Percentiles rank a stretch among this genome's conserved stretches.
phyloP scores from a whole-genome alignment of 208 protist genomes.

The Kentomonas sorsogonicus region DNA sequence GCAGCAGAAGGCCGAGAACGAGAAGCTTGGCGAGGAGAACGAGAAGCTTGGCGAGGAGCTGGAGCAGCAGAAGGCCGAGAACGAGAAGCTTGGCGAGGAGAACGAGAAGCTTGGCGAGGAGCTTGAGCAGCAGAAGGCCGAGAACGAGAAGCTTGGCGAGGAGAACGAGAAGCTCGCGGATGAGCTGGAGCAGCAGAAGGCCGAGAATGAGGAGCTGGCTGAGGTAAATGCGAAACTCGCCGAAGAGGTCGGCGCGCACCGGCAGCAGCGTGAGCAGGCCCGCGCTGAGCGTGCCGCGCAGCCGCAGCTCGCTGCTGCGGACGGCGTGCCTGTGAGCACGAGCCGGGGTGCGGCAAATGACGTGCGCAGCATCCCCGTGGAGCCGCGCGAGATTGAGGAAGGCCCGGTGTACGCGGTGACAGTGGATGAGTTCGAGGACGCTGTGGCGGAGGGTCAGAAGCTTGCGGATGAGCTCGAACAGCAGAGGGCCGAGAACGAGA shows the following conservation, averaged over 20 bases:
- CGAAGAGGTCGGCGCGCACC: background rate
- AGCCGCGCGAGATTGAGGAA: background rate
- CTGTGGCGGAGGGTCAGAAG: background rate
- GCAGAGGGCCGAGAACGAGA: slow-evolving; percentile 1
- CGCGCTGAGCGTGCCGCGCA: background rate
- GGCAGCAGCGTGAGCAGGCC: slow-evolving; percentile 1
- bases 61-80: slow-evolving; percentile 10
- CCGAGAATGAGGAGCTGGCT: slow-evolving; percentile 4
- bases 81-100: slow-evolving; percentile 11
- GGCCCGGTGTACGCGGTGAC: background rate
- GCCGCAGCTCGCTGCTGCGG: slow-evolving; percentile 1
- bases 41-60: background rate
- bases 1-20: background rate
- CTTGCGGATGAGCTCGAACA: slow-evolving; percentile 4
- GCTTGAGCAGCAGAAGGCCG: slow-evolving; percentile 10
- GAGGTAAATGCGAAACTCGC: background rate
- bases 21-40: background rate
- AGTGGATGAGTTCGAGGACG: background rate
- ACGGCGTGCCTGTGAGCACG: slow-evolving; percentile 1
- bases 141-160: slow-evolving; percentile 4
- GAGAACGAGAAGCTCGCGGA: slow-evolving; percentile 8
- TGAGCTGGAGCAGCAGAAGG: slow-evolving; percentile 4
- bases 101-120: slow-evolving; percentile 22
- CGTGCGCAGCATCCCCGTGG: too few species aligned
- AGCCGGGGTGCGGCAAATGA: too few species aligned